Base-by-base conservation (phyloP, 1,284 basidiomycete species). In the Neonothopanus nambi region DNA sequence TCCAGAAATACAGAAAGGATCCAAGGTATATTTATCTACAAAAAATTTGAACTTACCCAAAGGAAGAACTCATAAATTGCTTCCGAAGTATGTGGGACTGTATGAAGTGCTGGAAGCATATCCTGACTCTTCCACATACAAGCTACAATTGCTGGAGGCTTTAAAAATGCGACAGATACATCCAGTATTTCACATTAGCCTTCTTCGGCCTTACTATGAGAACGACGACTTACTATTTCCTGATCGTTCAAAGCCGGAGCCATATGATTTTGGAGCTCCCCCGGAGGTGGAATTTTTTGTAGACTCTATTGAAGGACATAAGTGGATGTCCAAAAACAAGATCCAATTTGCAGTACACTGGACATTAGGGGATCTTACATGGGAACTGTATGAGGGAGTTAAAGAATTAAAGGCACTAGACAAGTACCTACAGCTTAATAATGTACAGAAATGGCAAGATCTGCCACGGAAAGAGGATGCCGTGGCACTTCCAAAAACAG, bases 21-120 rank as follows among this genome's bases (percentile, higher is more conserved):
- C 59, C 18, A 18, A 56, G 15, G 64, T 62, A 2, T 66, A 64
- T 39, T 26, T 66, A n/a, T 63, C 60, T 7, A 64, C 59, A 4
- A 54, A 59, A 40, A 62, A 67, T 39, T 55, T 67, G 15, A 42
- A n/a, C 3, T 37, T 67, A 8, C 63, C 59, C 3, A 61, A 58
- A 24, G 47, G 50, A 6, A 28, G 47, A 3, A 48, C 55, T 0
- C 21, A 46, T 11, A 65, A 66, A 50, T 48, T 65, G 1, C n/a
- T 51, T 7, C 64, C 64, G 0, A 59, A 60, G 44, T 65, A 47
- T 44, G 51, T 64, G 2, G 63, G 64, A 0, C 64, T 63, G 1
- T 65, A 54, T 41, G n/a, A 41, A 17, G 57, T 67, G 1, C 6
- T 38, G 12, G 24, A 49, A 17, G 59, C 45, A 9, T 8, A 51